phyloP scores from a whole-genome alignment of 352 stramenopile species.

The Pythium rishiriense region DNA sequence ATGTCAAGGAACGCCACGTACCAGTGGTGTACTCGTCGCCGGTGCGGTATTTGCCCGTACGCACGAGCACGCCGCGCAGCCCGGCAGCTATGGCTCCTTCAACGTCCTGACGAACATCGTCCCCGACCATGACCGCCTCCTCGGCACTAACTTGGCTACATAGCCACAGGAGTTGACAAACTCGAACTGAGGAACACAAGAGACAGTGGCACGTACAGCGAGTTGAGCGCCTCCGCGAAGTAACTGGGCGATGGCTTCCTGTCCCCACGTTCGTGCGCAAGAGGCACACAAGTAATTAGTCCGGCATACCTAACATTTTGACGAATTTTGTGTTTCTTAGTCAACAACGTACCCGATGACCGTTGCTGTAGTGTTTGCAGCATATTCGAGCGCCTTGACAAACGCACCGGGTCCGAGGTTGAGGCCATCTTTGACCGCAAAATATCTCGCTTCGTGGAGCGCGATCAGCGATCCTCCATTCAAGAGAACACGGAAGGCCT shows the following conservation, averaged over 20 bases:
- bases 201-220: slow-evolving; percentile 38
- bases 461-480: slow-evolving; percentile 53
- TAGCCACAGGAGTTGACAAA: no score
- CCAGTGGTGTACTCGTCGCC: slow-evolving; percentile 33
- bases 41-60: slow-evolving; percentile 51
- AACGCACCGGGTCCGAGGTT: slow-evolving; percentile 58
- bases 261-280: background rate
- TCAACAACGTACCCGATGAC: slow-evolving; percentile 44
- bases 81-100: slow-evolving; percentile 43
- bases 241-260: slow-evolving; percentile 55
- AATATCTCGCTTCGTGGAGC: slow-evolving; percentile 55
- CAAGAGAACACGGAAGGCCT: slow-evolving; percentile 52
- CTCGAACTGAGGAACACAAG: no score
- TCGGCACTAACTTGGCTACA: slow-evolving; percentile 30
- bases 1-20: slow-evolving; percentile 3
- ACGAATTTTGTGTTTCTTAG: background rate
- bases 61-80: slow-evolving; percentile 46
- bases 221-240: slow-evolving; percentile 43
- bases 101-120: slow-evolving; percentile 57
- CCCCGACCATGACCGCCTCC: slow-evolving; percentile 57
- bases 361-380: slow-evolving; percentile 36
- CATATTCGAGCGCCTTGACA: slow-evolving; percentile 55
- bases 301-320: background rate
- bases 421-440: slow-evolving; percentile 45
- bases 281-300: background rate